Percentiles rank a stretch among this genome's conserved stretches.
Evolutionary conservation across 176 grass and related monocot species (phyloP).

Genomic region (Secale cereale): DNA sequence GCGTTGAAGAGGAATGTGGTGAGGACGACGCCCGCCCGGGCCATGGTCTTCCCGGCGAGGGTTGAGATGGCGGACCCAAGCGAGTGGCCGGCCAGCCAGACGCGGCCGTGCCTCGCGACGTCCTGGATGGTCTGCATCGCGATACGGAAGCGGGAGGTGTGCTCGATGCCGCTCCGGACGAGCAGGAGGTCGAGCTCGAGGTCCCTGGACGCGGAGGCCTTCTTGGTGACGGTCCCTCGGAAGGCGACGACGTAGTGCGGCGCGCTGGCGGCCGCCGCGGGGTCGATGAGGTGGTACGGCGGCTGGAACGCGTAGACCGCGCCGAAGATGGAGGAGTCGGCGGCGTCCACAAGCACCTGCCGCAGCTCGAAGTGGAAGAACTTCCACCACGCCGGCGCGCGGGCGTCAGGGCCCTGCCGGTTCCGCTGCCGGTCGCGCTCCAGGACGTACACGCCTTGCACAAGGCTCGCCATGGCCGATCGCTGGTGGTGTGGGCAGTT

Average conservation of each 20-base stretch:
- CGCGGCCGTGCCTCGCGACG: slow-evolving; percentile 13
- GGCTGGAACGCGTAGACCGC: slow-evolving; percentile 48
- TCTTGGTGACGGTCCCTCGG: slow-evolving; percentile 58
- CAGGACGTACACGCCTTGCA: slow-evolving; percentile 59
- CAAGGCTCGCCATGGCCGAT: slow-evolving; percentile 46
- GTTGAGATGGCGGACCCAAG: slow-evolving; percentile 60
- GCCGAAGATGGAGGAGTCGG: slow-evolving; percentile 61
- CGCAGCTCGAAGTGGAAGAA: slow-evolving; percentile 51
- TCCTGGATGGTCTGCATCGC: slow-evolving; percentile 36
- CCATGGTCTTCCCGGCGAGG: slow-evolving; percentile 56
- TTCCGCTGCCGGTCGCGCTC: slow-evolving; percentile 49
- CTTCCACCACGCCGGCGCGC: slow-evolving; percentile 55
- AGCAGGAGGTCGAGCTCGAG: slow-evolving; percentile 42
- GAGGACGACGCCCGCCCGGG: slow-evolving; percentile 31
- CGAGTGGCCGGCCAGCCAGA: slow-evolving; percentile 74
- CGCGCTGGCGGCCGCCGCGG: slow-evolving; percentile 2
- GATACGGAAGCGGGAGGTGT: slow-evolving; percentile 31
- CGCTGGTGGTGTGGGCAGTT: slow-evolving; percentile 50
- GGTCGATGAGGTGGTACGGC: slow-evolving; percentile 7
- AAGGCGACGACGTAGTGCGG: slow-evolving; percentile 62
- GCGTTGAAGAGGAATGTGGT: slow-evolving; percentile 78
- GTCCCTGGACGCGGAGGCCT: slow-evolving; percentile 36
- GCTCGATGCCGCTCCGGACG: slow-evolving; percentile 46
- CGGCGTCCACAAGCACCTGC: slow-evolving; percentile 45
- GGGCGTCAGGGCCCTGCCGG: slow-evolving; percentile 28